These are phyloP conservation scores for Linnemannia exigua DNA, from an alignment of 192 early-diverging fungal genomes.

Conservation along the genomic window DNA sequence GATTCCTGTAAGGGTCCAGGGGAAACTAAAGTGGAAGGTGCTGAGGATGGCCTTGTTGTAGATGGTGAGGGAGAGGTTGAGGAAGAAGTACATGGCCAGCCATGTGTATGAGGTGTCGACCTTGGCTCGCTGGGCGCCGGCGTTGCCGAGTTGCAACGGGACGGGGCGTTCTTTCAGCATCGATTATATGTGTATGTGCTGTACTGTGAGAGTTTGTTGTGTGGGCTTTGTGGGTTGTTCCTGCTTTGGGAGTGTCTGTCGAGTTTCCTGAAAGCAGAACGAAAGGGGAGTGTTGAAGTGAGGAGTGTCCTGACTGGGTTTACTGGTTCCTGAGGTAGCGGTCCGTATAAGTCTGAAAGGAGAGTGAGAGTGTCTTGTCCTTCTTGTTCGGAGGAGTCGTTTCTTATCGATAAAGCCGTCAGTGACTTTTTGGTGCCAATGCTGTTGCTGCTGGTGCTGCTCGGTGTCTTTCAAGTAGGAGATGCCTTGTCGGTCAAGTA, in stretches of 20 bases:
- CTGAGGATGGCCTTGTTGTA: constrained; percentile 89
- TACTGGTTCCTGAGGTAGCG: not conserved
- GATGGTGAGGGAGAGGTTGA: constrained; percentile 84
- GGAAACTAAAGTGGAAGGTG: constrained; percentile 80
- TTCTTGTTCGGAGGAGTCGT: not conserved
- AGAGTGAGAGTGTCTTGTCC: not conserved
- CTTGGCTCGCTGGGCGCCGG: constrained; percentile 7
- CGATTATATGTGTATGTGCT: not conserved
- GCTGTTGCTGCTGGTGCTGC: not conserved
- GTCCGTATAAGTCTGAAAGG: not conserved
- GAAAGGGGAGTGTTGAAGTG: not conserved
- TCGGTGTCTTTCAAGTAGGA: not conserved
- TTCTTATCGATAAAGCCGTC: not conserved
- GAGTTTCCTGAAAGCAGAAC: not conserved
- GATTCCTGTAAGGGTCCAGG: constrained; percentile 90
- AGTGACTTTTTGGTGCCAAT: not conserved
- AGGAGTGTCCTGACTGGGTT: not conserved
- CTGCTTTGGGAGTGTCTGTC: not conserved
- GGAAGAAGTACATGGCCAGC: constrained; percentile 78
- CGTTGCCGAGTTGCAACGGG: constrained; percentile 35
- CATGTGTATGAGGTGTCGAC: constrained; percentile 66
- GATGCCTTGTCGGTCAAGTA: not conserved
- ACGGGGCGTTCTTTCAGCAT: constrained; percentile 44
- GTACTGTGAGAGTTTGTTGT: not conserved
- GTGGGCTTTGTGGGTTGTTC: not conserved